Base-by-base conservation (phyloP, 2,329 filamentous ascomycete genomes). In the Phaeophleospora eucalypticola region DNA sequence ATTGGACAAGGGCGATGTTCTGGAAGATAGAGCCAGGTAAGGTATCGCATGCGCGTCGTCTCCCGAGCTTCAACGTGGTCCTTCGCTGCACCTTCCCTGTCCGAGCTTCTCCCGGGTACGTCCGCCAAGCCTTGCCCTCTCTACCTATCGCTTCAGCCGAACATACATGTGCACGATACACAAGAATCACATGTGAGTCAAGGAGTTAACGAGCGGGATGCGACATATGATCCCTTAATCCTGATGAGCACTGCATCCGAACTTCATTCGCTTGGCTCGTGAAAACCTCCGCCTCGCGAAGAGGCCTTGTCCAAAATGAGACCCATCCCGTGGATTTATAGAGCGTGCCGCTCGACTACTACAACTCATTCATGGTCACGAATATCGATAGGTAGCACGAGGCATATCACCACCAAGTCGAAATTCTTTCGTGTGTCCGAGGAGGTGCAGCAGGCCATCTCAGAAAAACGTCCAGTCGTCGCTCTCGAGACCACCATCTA, bases 401-500 rank as follows among this genome's bases (percentile, higher is more conserved):
- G 52, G 16, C 10, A 34, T 4, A n/a, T 57, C 3, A 27, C 49
- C 7, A 40, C 46, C 29, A 51, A 51, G 14, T 51, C 49, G n/a
- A 51, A 46, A 29, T 57, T 71, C 50, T 77, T 94, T 46, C 78
- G 76, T 43, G 75, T 95, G 35, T 90, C 88, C 1, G 84, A 91
- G 41, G 91, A 97, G 68, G 84, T 98, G 10, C 74, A 77, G 43
- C 82, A 89, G 63, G 91, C 90, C 33, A 68, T 96, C 39, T 75
- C 80, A 35, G 79, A 81, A 10, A 82, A 83, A 46, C 83, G 82
- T 60, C 91, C 93, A 0, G 84, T 98, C 3, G 90, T 98, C 9
- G 93, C 91, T 14, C 77, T 98, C 3, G 93, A 98, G 69, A 89
- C 88, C 2, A 95, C 93, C 3, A 97, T 98, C 58, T 97, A 98